These are phyloP conservation scores for Colletotrichum nymphaeae DNA, from an alignment of 2,329 filamentous ascomycete species.

Conservation along the genomic window DNA sequence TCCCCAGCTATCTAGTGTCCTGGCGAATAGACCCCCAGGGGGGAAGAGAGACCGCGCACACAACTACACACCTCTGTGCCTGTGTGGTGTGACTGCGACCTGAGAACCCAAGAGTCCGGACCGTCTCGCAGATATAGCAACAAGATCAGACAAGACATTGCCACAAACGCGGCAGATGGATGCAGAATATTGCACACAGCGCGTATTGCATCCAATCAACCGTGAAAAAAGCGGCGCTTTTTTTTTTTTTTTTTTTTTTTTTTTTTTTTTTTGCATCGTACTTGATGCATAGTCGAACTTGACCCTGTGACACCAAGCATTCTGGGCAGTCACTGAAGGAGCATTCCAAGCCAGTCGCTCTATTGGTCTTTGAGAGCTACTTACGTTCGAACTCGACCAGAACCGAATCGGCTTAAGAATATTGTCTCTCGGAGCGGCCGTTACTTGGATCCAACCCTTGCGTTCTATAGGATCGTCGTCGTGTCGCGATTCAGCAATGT, in stretches of 20 bases:
- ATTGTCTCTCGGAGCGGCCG: background rate
- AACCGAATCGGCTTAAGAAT: background rate
- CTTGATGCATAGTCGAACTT: background rate
- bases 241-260: background rate
- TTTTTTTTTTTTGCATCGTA: background rate
- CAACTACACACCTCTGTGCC: background rate
- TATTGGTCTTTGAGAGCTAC: background rate
- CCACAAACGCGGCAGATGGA: conserved; percentile 19
- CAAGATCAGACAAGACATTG: conserved; percentile 3
- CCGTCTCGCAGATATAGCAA: conserved; percentile 24
- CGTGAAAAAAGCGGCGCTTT: background rate
- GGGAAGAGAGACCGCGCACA: background rate
- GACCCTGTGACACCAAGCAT: background rate
- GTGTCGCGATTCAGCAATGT: background rate
- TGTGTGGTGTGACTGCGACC: conserved; percentile 16
- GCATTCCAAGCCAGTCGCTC: background rate
- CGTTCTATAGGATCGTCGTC: background rate
- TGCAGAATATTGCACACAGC: conserved; percentile 27
- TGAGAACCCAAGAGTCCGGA: conserved; percentile 21
- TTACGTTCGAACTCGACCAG: background rate
- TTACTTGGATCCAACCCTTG: background rate
- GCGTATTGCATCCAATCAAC: conserved; percentile 34
- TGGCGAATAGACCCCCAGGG: conserved; percentile 1
- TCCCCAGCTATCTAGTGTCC: conserved; percentile 5
- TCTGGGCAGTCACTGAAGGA: background rate